Conservation (phyloP, 179 eudicot species). For the Heliamphora ciliata region DNA sequence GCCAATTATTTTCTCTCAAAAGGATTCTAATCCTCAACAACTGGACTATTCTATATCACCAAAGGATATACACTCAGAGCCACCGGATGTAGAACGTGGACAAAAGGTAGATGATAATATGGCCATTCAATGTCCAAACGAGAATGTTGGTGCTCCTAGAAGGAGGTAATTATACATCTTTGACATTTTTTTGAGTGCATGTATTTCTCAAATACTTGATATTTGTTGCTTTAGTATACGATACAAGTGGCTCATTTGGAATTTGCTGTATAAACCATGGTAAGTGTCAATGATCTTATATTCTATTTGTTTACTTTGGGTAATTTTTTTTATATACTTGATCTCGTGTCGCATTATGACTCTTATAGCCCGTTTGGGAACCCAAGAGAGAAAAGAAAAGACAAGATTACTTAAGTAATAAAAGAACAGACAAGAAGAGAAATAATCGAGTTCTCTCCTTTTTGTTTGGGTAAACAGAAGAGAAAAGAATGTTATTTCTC, state of each 20-base stretch:
- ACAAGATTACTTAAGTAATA: no score
- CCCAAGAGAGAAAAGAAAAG: no score
- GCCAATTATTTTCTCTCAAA: conserved; percentile 35
- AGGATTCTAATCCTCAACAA: conserved; percentile 29
- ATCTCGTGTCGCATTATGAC: background rate
- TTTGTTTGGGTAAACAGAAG: no score
- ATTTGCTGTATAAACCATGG: background rate
- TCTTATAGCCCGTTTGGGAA: background rate
- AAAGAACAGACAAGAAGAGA: no score
- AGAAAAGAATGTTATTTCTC: no score
- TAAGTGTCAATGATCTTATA: background rate
- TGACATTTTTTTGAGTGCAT: background rate
- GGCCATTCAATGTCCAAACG: conserved; percentile 22
- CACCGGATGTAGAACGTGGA: conserved; percentile 25
- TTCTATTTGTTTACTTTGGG: background rate
- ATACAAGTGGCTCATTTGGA: background rate
- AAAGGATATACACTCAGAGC: conserved; percentile 17
- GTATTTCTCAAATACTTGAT: background rate
- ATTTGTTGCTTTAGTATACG: background rate
- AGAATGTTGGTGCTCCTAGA: conserved; percentile 48
- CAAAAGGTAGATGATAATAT: conserved; percentile 30
- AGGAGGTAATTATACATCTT: conserved; percentile 40
- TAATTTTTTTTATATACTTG: background rate
- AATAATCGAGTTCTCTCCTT: no score
- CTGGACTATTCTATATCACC: conserved; percentile 22